Evolutionary conservation across 805 yeast species (phyloP), one percentile per base, ranked within the genome.

Genomic region (Wickerhamomyces hampshirensis): DNA sequence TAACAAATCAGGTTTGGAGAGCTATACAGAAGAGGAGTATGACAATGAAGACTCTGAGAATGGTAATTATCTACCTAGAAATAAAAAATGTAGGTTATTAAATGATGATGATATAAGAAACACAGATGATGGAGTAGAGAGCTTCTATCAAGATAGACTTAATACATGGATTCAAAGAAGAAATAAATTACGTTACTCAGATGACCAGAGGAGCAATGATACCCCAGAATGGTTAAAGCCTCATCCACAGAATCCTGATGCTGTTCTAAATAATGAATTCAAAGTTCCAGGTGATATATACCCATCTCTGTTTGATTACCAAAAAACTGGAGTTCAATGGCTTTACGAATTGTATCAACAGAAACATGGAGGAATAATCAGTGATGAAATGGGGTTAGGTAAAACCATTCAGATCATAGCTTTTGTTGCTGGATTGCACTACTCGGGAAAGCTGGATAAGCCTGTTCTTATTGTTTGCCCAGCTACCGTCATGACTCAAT

Each of bases 351-450:
- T 93, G n/a, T 81, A 84, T 51, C 70, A 77, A 15, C 98, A 93
- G 57, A 77, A 75, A 33, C 82, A 89, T 3, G 98, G 98, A 3
- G 98, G 98, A 0, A 93, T 93, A 16, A 72, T 93, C 28, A 97
- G 98, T 18, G 98, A 93, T 60, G 98, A 93, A 58, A 93, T 93
- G 98, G 98, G 98, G 0, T 62, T 93, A 13, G 98, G 98, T 2
- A 93, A 93, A 54, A 93, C 98, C 0, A 83, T 93, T 34, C 98
- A 93, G 55, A 75, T 93, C 7, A 87, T 88, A 30, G 78, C 97
- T 1, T 93, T 91, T 57, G 53, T 93, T 7, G 97, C 98, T 0
- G 93, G 95, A 0, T 65, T 93, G 27, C 96, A 89, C 52, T 84
- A 88, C 56, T 83, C 94, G 13, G 79, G 82, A 0, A 63, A 75